These are phyloP conservation scores for Metschnikowia baotianmanensis DNA, from an alignment of 805 yeast genomes.

Conservation along the genomic window DNA sequence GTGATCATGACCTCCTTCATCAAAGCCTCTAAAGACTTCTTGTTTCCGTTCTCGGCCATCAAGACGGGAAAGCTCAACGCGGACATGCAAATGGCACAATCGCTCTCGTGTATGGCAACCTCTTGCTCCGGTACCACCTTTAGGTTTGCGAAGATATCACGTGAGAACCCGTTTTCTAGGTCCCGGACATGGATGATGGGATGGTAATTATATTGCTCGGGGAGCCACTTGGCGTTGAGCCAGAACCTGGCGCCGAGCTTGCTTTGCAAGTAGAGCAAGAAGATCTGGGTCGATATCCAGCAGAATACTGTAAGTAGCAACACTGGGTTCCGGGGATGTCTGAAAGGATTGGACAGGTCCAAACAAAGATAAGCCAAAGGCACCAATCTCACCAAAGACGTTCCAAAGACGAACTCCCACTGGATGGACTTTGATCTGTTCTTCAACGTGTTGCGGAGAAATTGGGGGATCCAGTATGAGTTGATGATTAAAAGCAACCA, in stretches of 20 bases:
- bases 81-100: conserved; percentile 87
- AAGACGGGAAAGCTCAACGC: conserved; percentile 15
- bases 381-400: conserved; percentile 55
- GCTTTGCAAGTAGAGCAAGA: conserved; percentile 59
- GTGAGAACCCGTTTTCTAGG: conserved; percentile 53
- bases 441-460: conserved; percentile 68
- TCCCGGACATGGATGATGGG: conserved; percentile 59
- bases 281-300: conserved; percentile 65
- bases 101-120: conserved; percentile 47
- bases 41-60: conserved; percentile 6
- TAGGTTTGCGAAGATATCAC: conserved; percentile 45
- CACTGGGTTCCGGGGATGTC: conserved; percentile 60
- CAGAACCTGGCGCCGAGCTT: conserved; percentile 79
- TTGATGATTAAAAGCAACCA: conserved; percentile 49
- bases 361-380: conserved; percentile 68
- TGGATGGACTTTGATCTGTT: conserved; percentile 62
- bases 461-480: conserved; percentile 89
- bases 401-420: conserved; percentile 76
- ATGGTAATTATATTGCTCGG: conserved; percentile 85
- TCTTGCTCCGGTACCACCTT: conserved; percentile 28
- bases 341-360: conserved; percentile 55
- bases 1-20: conserved; percentile 69
- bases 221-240: conserved; percentile 68
- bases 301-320: conserved; percentile 45
- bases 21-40: conserved; percentile 11